Conservation (phyloP, 2,329 filamentous ascomycete species). For the Pyrenophora tritici-repentis region DNA sequence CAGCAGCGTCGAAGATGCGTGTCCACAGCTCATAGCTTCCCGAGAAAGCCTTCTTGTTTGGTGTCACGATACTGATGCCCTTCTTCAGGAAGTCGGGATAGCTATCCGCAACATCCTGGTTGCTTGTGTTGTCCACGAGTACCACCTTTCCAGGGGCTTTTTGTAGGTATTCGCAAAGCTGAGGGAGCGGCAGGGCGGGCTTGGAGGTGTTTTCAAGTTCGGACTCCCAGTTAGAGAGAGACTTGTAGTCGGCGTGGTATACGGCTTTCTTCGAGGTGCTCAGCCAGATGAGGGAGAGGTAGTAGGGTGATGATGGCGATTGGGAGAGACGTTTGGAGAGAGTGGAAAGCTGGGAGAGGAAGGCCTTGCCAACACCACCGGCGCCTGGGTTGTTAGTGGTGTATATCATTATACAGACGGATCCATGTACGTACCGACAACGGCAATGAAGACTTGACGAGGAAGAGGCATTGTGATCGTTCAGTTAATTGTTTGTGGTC, state of each 20-base stretch:
- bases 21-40: conserved; percentile 81
- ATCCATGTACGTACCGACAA: conserved; percentile 47
- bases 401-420: background rate
- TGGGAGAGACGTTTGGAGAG: conserved; percentile 65
- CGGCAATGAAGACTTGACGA: conserved; percentile 54
- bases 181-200: conserved; percentile 67
- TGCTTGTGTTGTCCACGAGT: conserved; percentile 94
- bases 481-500: conserved; percentile 1
- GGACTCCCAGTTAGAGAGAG: conserved; percentile 64
- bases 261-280: conserved; percentile 84
- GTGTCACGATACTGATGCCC: conserved; percentile 90
- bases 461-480: conserved; percentile 47
- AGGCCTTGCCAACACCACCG: conserved; percentile 90
- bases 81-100: conserved; percentile 82
- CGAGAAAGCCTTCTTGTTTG: conserved; percentile 98
- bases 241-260: conserved; percentile 72
- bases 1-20: conserved; percentile 78
- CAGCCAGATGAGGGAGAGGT: conserved; percentile 81
- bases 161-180: conserved; percentile 78
- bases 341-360: conserved; percentile 78
- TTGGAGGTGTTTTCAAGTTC: conserved; percentile 68
- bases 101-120: conserved; percentile 77
- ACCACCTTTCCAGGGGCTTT: conserved; percentile 78
- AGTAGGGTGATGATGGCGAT: conserved; percentile 62
- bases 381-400: conserved; percentile 63